Conservation (phyloP, 2,329 filamentous ascomycete species). For the Fusarium sp. region DNA sequence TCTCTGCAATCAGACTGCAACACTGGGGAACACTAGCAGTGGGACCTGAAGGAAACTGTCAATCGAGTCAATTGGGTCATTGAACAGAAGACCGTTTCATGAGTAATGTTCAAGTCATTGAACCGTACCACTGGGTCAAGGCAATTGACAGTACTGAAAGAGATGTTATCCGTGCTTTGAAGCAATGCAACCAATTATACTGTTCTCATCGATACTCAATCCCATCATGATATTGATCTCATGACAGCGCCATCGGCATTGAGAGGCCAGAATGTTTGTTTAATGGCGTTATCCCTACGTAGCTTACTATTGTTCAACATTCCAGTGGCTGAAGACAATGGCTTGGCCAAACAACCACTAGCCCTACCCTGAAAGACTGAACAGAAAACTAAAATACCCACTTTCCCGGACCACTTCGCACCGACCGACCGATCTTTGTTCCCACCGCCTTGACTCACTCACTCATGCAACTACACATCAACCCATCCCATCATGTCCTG, state of each 20-base stretch:
- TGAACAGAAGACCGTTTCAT: too few relatives aligned
- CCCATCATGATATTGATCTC: background rate
- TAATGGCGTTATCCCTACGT: background rate
- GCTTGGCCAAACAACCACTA: constrained; percentile 5
- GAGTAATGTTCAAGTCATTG: too few relatives aligned
- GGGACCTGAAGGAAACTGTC: background rate
- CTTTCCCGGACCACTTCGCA: constrained; percentile 14
- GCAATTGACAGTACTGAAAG: too few relatives aligned
- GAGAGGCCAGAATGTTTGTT: background rate
- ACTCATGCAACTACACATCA: background rate
- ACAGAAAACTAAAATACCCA: constrained; percentile 22
- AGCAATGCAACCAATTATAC: background rate
- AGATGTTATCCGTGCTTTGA: background rate
- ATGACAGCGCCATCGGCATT: background rate
- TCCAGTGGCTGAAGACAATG: constrained; percentile 9
- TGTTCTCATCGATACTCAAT: too few relatives aligned
- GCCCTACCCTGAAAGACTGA: constrained; percentile 15
- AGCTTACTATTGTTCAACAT: background rate
- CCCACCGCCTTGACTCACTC: constrained; percentile 15
- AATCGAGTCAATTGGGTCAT: background rate
- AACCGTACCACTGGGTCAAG: too few relatives aligned
- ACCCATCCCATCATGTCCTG: constrained; percentile 10
- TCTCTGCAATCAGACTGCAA: background rate
- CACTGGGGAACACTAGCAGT: background rate
- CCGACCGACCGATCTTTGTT: constrained; percentile 8